These are phyloP conservation scores for Leccinum disarticulatum DNA, from an alignment of 768 basidiomycete genomes.

Conservation along the genomic window DNA sequence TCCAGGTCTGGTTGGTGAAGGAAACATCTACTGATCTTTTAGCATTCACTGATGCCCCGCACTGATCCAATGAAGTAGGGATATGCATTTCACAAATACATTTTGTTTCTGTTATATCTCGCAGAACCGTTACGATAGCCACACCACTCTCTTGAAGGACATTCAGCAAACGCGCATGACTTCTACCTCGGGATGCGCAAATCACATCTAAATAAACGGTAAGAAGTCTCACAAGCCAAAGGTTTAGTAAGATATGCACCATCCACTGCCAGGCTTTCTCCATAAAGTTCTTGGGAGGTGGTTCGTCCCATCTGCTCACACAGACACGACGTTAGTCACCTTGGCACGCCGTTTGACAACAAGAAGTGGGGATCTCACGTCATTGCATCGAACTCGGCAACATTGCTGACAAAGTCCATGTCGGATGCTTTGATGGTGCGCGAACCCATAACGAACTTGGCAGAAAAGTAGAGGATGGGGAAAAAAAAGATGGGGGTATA, in stretches of 20 bases:
- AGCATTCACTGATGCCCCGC: not conserved
- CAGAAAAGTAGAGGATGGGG: slow-evolving; percentile 44
- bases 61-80: slow-evolving; percentile 58
- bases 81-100: slow-evolving; percentile 60
- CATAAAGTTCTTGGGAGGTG: slow-evolving; percentile 23
- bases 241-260: slow-evolving; percentile 9
- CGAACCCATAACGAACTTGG: slow-evolving; percentile 18
- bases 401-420: slow-evolving; percentile 28
- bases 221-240: not conserved
- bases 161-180: slow-evolving; percentile 40
- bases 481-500: slow-evolving; percentile 45
- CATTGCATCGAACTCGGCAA: slow-evolving; percentile 31
- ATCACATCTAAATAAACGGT: slow-evolving; percentile 13
- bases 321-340: not conserved
- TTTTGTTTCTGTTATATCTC: slow-evolving; percentile 8
- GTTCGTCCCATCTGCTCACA: slow-evolving; percentile 26
- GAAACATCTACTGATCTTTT: not conserved
- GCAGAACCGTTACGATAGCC: slow-evolving; percentile 2
- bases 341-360: not conserved
- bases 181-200: not conserved
- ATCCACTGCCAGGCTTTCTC: slow-evolving; percentile 31
- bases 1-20: not conserved
- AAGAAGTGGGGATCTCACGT: slow-evolving; percentile 12
- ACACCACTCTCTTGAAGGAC: slow-evolving; percentile 19
- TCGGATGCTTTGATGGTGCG: slow-evolving; percentile 6